Evolutionary conservation across 2,329 filamentous ascomycete genomes (phyloP), one percentile per base, ranked within the genome.

Genomic region (Diplodia mutila): DNA sequence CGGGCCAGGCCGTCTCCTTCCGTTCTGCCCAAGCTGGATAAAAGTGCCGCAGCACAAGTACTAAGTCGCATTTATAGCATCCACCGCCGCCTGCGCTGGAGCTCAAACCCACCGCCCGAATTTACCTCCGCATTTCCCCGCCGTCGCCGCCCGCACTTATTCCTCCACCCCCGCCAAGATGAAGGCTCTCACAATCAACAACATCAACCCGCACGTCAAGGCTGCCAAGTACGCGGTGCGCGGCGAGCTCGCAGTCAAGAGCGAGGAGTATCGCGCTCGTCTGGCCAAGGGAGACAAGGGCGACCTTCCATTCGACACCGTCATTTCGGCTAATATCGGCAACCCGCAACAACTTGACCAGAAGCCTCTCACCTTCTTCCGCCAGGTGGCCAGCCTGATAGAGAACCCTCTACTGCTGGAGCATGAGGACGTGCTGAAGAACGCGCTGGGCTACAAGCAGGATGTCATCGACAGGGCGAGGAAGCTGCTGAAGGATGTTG

Each of bases 281-380:
- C 84, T 97, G 69, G 80, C 79, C 68, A 83, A 86, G 69, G 83
- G 84, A 71, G 86, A 87, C 70, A 87, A 86, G 73, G 85, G 82
- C 79, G 77, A 81, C 75, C 85, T 98, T 61, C 94, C 95, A 59
- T 99, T 99, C 80, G 85, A 92, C 74, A 87, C 93, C 69, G 90
- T 99, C 80, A 94, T 99, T 82, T 94, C 92, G 70, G 95, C 95
- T 81, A 99, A 99, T 83, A 99, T 99, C 76, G 95, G 95, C 77
- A 99, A 99, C 84, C 95, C 95, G 4, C 95, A 99, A 82, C 95
- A 99, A 83, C 89, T 99, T 70, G 95, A 97, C 82, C 95, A 99
- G 86, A 96, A 98, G 85, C 95, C 95, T 75, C 94, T 99, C 75
- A 99, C 95, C 73, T 99, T 97, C 86, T 97, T 99, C 88, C 90